Evolutionary conservation across 2,329 filamentous ascomycete genomes (phyloP).

Genomic region (Coniella lustricola): DNA sequence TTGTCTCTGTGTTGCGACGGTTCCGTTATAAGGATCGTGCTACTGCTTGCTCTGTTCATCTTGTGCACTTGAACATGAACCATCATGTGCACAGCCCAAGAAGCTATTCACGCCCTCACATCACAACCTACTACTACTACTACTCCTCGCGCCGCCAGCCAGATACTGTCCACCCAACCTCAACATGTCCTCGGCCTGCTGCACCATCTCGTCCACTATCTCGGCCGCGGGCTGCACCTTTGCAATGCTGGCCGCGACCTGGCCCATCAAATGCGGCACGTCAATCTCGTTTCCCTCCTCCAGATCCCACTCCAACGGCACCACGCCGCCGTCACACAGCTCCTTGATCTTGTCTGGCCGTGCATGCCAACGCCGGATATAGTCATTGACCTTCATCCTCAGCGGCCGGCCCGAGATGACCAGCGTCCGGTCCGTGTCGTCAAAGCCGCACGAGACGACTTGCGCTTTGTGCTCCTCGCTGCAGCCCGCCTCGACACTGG

Average conservation of each 20-base stretch:
- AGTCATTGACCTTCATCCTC: slow-evolving; percentile 75
- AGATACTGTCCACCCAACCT: slow-evolving; percentile 56
- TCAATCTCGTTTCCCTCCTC: slow-evolving; percentile 79
- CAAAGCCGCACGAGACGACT: slow-evolving; percentile 71
- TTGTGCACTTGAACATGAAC: neutral
- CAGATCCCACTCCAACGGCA: slow-evolving; percentile 77
- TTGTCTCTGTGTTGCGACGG: neutral
- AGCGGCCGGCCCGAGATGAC: slow-evolving; percentile 77
- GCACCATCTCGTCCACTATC: slow-evolving; percentile 89
- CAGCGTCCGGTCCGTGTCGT: slow-evolving; percentile 75
- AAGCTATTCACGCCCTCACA: neutral
- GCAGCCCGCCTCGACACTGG: slow-evolving; percentile 72
- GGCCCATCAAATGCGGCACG: slow-evolving; percentile 85
- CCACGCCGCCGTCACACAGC: slow-evolving; percentile 68
- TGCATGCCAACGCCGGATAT: slow-evolving; percentile 73
- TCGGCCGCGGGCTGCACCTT: slow-evolving; percentile 72
- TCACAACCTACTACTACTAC: slow-evolving; percentile 11
- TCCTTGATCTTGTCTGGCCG: slow-evolving; percentile 66
- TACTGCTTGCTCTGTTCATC: neutral
- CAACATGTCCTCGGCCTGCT: slow-evolving; percentile 63
- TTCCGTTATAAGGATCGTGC: neutral
- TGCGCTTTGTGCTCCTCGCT: slow-evolving; percentile 76
- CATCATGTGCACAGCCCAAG: too few relatives aligned
- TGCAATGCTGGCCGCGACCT: slow-evolving; percentile 73
- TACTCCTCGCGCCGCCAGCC: slow-evolving; percentile 17